Evolutionary conservation across 164 flowering plant genomes (phyloP).

Genomic region (Tetrastigma voinierianum): DNA sequence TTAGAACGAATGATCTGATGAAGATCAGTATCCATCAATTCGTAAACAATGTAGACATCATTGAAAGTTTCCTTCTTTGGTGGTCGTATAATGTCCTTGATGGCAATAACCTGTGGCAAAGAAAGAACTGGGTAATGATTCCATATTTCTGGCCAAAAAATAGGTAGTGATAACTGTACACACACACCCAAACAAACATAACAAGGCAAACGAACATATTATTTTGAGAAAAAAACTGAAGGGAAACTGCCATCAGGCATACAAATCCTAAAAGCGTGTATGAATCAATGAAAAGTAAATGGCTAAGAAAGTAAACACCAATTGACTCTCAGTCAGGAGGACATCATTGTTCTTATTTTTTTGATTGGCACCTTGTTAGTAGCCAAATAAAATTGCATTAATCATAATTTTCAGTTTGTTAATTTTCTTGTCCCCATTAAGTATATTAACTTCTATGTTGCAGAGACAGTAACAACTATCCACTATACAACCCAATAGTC

Average conservation of each 20-base stretch:
- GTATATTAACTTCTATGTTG: too few species aligned
- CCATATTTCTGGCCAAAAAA: too few species aligned
- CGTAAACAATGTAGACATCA: constrained; percentile 60
- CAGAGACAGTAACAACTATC: too few species aligned
- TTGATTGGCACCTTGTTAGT: too few species aligned
- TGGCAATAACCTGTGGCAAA: constrained; percentile 38
- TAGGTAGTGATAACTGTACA: too few species aligned
- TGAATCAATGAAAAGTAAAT: neutral
- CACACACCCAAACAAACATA: neutral
- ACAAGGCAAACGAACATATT: neutral
- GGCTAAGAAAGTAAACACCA: neutral
- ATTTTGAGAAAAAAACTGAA: neutral
- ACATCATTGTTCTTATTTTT: too few species aligned
- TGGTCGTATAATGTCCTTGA: constrained; percentile 52
- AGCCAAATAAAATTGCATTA: too few species aligned
- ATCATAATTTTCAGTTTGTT: too few species aligned
- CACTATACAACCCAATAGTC: too few species aligned
- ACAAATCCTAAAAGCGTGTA: neutral
- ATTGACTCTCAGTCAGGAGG: neutral
- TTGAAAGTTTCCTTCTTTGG: constrained; percentile 47
- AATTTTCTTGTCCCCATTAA: too few species aligned
- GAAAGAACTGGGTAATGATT: neutral
- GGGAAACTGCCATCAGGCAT: neutral
- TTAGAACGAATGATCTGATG: constrained; percentile 56
- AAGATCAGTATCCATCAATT: constrained; percentile 60